Base-by-base conservation (phyloP, 768 basidiomycete genomes). In the Amanita inopinata region DNA sequence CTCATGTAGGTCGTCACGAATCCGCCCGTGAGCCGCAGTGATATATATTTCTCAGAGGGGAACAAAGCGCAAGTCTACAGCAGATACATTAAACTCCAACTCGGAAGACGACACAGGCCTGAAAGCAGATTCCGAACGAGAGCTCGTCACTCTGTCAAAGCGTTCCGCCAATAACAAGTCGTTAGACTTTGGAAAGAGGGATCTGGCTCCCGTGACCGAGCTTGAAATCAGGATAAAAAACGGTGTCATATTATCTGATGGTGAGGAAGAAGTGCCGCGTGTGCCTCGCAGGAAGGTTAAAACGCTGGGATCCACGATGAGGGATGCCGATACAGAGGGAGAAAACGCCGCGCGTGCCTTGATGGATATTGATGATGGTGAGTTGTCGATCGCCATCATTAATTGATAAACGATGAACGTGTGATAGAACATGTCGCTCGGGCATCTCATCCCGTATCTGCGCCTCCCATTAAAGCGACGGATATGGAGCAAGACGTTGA, bases 281-380 rank as follows among this genome's bases (percentile, higher is more conserved):
- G 19, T 44, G 20, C 27, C 20, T 3, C 43, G 43, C 34, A 34
- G 43, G 14, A 46, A 56, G 25, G 54, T 58, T 50, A 51, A 60
- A 53, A 31, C 57, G n/a, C n/a, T n/a, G n/a, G n/a, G n/a, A 53
- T 51, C 61, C 33, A 62, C 58, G 54, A 51, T 50, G 37, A 60
- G 55, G 33, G 51, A 51, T 40, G 51, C 56, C 23, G 67, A 66
- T 50, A 56, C 58, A 2, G 64, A 66, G 19, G 65, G 64, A 6
- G 72, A 77, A 45, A 62, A 66, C 11, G 73, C 72, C 7, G 61
- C 65, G 8, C 65, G 64, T 32, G 80, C 73, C 7, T 71, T 85
- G 66, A 84, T 85, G 83, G 83, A 87, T 38, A 70, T 85, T 41
- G 83, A 84, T 43, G 84, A 86, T 51, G 76, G 84, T 81, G 47